Percentiles rank a stretch among this genome's conserved stretches.
Conservation (phyloP, 2,329 filamentous ascomycete genomes). For the Davidsoniella australis region DNA sequence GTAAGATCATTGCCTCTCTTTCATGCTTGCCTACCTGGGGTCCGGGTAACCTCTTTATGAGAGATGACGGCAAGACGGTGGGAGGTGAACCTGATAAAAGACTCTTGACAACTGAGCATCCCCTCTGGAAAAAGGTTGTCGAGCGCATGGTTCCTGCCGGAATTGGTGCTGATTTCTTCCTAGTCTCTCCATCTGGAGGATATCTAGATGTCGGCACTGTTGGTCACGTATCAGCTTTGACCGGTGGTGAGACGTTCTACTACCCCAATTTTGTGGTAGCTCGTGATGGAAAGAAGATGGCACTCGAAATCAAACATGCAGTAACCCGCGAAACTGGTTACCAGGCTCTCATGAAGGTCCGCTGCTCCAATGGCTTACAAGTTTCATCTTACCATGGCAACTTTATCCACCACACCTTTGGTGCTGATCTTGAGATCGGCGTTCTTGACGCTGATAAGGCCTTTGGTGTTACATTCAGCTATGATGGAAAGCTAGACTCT, state of each 20-base stretch:
- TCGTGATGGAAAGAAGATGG: conserved; percentile 69
- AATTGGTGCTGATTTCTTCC: conserved; percentile 83
- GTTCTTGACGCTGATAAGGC: conserved; percentile 88
- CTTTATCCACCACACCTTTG: conserved; percentile 89
- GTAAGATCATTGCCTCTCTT: conserved; percentile 79
- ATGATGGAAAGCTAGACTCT: conserved; percentile 92
- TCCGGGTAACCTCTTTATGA: conserved; percentile 65
- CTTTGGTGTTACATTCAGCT: conserved; percentile 75
- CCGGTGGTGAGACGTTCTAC: conserved; percentile 91
- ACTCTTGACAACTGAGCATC: conserved; percentile 77
- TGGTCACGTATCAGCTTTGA: conserved; percentile 69
- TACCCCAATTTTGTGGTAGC: conserved; percentile 90
- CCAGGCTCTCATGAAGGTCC: conserved; percentile 94
- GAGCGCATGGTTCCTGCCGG: conserved; percentile 77
- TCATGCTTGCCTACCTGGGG: conserved; percentile 84
- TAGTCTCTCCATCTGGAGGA: conserved; percentile 75
- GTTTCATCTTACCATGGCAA: conserved; percentile 90
- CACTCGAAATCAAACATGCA: conserved; percentile 69
- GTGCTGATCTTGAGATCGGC: conserved; percentile 86
- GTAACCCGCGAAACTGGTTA: conserved; percentile 84
- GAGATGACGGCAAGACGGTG: conserved; percentile 75
- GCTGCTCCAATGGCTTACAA: conserved; percentile 91
- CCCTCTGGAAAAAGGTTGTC: conserved; percentile 69
- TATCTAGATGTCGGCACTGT: conserved; percentile 90
- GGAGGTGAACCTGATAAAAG: conserved; percentile 85